phyloP scores from a whole-genome alignment of 768 basidiomycete species.

The Termitomyces sp. region DNA sequence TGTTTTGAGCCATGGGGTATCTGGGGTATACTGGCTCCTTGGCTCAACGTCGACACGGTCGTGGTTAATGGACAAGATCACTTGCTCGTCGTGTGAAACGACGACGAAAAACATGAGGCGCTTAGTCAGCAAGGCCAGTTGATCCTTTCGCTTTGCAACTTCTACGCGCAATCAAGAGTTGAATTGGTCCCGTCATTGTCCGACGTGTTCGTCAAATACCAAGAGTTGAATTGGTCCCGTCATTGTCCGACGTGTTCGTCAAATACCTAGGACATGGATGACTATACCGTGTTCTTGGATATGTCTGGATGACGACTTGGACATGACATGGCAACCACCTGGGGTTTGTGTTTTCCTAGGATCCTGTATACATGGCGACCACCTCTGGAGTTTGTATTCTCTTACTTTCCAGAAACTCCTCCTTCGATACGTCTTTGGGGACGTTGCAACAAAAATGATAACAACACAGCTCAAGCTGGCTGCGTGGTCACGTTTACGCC shows the following conservation, averaged over 20 bases:
- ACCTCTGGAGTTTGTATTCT: background rate
- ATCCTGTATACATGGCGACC: background rate
- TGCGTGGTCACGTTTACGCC: background rate
- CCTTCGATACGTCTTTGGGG: background rate
- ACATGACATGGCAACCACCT: background rate
- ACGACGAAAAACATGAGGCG: slow-evolving; percentile 17
- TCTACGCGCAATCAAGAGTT: background rate
- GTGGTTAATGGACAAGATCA: slow-evolving; percentile 8
- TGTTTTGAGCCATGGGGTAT: slow-evolving; percentile 16
- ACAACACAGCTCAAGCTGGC: background rate
- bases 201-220: no score
- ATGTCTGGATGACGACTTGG: background rate
- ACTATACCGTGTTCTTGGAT: background rate
- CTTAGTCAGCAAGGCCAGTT: slow-evolving; percentile 11
- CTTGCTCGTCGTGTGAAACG: slow-evolving; percentile 15
- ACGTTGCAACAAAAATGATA: background rate
- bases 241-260: background rate
- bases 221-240: background rate
- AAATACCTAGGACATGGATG: background rate
- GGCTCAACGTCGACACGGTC: slow-evolving; percentile 5
- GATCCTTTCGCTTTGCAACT: background rate
- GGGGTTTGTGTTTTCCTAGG: no score
- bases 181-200: background rate
- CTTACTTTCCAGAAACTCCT: background rate
- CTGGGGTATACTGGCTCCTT: slow-evolving; percentile 12